Conservation (phyloP, 2,329 filamentous ascomycete species). For the Drechslerella coelobrocha region DNA sequence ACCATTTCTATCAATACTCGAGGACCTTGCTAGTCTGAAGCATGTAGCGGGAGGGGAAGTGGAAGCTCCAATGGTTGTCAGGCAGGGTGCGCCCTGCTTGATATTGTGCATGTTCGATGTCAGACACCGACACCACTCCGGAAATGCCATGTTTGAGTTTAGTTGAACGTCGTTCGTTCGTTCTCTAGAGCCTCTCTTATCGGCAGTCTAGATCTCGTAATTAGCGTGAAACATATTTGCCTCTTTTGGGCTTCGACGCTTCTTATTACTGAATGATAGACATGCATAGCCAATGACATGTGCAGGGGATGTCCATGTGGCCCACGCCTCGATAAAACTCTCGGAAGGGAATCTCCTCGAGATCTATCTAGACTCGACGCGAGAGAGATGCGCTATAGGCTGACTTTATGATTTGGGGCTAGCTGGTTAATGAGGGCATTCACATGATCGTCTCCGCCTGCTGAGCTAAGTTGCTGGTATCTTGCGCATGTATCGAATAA, state of each 20-base stretch:
- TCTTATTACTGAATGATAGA: background rate
- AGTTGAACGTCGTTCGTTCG: constrained; percentile 27
- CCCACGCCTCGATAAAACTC: no score
- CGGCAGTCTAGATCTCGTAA: background rate
- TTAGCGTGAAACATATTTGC: no score
- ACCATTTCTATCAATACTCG: background rate
- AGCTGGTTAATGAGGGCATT: no score
- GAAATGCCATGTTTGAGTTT: constrained; percentile 40
- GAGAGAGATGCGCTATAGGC: no score
- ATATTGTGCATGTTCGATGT: constrained; percentile 22
- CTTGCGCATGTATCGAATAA: no score
- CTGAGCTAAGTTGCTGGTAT: no score
- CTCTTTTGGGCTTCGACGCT: no score
- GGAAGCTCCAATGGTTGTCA: constrained; percentile 6
- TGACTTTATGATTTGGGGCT: no score
- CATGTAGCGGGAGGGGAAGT: constrained; percentile 14
- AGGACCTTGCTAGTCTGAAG: constrained; percentile 1
- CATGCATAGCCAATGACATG: background rate
- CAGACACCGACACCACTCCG: constrained; percentile 10
- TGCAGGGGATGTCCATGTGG: constrained; percentile 1
- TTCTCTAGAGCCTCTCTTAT: background rate
- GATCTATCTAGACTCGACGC: no score
- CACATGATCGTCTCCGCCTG: no score
- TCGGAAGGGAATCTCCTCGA: no score
- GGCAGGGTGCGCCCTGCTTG: constrained; percentile 16